phyloP scores from a whole-genome alignment of 306 rosid species.

The Lupinus albus region DNA sequence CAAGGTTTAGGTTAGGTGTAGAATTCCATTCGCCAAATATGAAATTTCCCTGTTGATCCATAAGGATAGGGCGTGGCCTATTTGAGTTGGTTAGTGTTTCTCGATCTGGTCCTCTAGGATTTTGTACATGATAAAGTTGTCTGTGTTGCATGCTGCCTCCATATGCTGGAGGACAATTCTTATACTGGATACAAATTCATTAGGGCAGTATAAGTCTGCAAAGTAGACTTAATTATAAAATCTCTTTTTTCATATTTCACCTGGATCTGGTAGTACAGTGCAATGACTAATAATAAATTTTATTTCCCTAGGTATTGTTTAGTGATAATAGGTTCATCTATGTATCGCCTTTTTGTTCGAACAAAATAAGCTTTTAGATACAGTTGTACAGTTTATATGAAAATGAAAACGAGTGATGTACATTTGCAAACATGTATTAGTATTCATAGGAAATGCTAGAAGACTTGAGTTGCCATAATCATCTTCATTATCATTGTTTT shows the following conservation, averaged over 20 bases:
- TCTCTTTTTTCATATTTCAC: not conserved
- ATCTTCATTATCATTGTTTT: too few species aligned
- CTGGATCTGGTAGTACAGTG: conserved; percentile 5
- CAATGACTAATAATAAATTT: not conserved
- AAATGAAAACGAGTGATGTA: too few species aligned
- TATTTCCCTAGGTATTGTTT: conserved; percentile 6
- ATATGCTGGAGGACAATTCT: too few species aligned
- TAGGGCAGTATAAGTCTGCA: conserved; percentile 1
- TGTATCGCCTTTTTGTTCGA: not conserved
- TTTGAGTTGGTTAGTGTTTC: not conserved
- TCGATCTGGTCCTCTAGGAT: conserved; percentile 6
- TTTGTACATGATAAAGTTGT: conserved; percentile 11
- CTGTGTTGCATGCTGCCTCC: not conserved
- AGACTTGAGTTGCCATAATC: too few species aligned
- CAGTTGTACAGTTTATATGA: not conserved
- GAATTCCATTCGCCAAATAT: conserved; percentile 15
- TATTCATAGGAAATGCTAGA: too few species aligned
- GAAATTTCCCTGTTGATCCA: conserved; percentile 22
- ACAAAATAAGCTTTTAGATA: not conserved
- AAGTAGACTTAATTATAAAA: not conserved
- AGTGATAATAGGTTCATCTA: not conserved
- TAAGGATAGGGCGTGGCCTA: not conserved
- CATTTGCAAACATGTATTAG: too few species aligned
- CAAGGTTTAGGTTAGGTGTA: conserved; percentile 22
- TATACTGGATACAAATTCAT: not conserved